Base-by-base conservation (phyloP, 2,329 filamentous ascomycete genomes). In the Neospermospora avenae region DNA sequence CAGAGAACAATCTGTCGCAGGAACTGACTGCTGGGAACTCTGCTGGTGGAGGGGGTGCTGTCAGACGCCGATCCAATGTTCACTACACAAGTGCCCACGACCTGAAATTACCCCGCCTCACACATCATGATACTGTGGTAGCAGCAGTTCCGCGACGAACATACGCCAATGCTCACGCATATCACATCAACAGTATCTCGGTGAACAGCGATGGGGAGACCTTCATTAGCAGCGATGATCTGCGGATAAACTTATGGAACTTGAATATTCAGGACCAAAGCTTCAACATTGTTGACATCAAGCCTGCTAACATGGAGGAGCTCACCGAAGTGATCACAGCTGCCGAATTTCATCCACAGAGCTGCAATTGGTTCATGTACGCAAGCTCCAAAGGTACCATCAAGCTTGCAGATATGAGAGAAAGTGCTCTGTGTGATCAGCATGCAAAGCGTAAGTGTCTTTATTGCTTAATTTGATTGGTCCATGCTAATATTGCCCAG, bases 361-460 rank as follows among this genome's bases (percentile, higher is more conserved):
- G 93, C 80, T 99, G 95, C 83, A 98, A 99, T 77, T 96, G 91
- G 92, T 98, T 99, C 80, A 99, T 99, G 93, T 99, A 98, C 75
- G 95, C 95, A 69, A 98, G 93, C 76, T 97, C 93, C 61, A 99
- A 99, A 77, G 95, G 95, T 63, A 98, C 95, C 37, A 98, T 99
- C 79, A 99, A 99, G 79, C 82, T 99, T 70, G 95, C 95, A 51
- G 95, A 99, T 72, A 99, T 99, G 95, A 87, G 95, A 71, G 90
- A 97, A 80, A 96, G 92, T 72, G 95, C 95, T 31, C 80, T 99
- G 55, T 99, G 95, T 73, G 95, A 99, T 73, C 87, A 96, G 72
- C 95, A 99, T 73, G 88, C 92, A 18, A 99, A 99, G 78, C 82
- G 95, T 98, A 71, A 65, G 72, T 67, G 24, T 4, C n/a, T 10